Percentiles rank a stretch among this genome's conserved stretches.
phyloP scores from a whole-genome alignment of 257 asterid species.

The Handroanthus guayacan region DNA sequence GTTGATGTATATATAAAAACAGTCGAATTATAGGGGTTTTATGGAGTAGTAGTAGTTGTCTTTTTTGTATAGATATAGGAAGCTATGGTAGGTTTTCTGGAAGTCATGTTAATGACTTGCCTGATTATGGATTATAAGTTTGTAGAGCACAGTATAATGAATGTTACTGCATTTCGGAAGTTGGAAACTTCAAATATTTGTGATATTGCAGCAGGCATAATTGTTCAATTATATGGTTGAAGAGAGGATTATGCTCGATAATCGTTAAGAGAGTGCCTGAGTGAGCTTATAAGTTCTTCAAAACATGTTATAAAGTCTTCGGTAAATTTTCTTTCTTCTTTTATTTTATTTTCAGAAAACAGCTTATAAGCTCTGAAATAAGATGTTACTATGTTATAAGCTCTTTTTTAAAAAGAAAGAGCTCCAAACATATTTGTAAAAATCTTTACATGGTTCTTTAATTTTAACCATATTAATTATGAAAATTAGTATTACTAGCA shows the following conservation, averaged over 20 bases:
- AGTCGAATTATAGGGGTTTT: constrained; percentile 29
- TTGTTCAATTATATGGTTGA: not conserved
- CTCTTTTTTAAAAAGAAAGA: no score
- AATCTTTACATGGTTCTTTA: no score
- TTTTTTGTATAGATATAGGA: constrained; percentile 34
- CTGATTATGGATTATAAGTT: constrained; percentile 14
- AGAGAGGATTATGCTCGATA: not conserved
- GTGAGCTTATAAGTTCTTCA: no score
- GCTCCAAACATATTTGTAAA: no score
- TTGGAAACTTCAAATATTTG: not conserved
- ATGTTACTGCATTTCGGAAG: not conserved
- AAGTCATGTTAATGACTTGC: constrained; percentile 36
- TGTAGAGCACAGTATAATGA: constrained; percentile 17
- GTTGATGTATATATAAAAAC: constrained; percentile 35
- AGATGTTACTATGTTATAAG: no score
- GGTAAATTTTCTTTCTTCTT: no score
- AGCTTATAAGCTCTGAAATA: no score
- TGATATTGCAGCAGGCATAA: constrained; percentile 18
- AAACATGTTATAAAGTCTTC: not conserved
- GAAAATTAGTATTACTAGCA: no score
- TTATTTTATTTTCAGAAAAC: no score
- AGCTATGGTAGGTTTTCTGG: constrained; percentile 41
- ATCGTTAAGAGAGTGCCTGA: no score
- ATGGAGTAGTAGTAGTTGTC: constrained; percentile 23
- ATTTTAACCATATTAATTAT: no score